These are phyloP conservation scores for Williopsis jadinii DNA, from an alignment of 1,139 yeast genomes.

Conservation along the genomic window DNA sequence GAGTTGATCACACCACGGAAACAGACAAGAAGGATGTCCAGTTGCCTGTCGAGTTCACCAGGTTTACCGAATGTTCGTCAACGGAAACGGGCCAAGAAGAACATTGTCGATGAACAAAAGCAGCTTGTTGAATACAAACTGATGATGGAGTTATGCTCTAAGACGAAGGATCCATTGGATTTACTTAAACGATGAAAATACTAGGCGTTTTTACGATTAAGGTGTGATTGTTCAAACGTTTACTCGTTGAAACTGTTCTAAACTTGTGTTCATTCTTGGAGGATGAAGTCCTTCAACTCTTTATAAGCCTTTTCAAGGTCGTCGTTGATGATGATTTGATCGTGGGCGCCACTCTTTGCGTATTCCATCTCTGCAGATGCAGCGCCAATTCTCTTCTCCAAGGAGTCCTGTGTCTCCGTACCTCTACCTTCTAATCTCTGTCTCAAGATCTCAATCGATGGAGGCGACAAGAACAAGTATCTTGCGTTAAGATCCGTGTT, in stretches of 20 bases:
- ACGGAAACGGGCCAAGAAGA: background rate
- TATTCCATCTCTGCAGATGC: conserved; percentile 86
- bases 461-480: conserved; percentile 86
- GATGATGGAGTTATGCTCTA: conserved; percentile 1
- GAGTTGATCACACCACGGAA: conserved; percentile 7
- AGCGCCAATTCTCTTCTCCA: conserved; percentile 76
- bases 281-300: conserved; percentile 72
- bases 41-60: background rate
- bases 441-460: conserved; percentile 72
- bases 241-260: too few relatives aligned
- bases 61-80: background rate
- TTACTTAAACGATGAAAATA: background rate
- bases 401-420: conserved; percentile 83
- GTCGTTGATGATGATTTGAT: conserved; percentile 80
- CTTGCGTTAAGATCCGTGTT: conserved; percentile 75
- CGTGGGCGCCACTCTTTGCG: conserved; percentile 89
- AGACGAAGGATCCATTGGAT: conserved; percentile 16
- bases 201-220: too few relatives aligned
- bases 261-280: conserved; percentile 24
- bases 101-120: background rate
- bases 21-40: too few relatives aligned
- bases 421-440: conserved; percentile 81
- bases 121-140: background rate
- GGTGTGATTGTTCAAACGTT: too few relatives aligned
- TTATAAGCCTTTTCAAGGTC: conserved; percentile 82